Conservation (phyloP, 257 asterid genomes). For the Mitragyna speciosa region DNA sequence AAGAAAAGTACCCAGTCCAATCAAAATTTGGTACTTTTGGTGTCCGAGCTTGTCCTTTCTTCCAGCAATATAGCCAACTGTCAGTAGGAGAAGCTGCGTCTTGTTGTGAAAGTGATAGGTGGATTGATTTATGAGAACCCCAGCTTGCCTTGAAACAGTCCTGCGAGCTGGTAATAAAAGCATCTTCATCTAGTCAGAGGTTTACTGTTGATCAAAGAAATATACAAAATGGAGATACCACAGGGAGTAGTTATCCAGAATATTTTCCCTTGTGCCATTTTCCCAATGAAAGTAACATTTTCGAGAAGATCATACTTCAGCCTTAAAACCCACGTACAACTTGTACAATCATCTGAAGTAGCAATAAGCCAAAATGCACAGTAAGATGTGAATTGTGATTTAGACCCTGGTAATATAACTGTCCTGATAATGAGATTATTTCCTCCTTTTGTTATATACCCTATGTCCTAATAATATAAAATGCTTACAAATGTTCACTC, state of each 20-base stretch:
- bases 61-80: slow-evolving; percentile 88
- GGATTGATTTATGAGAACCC: slow-evolving; percentile 90
- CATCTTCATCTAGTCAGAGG: slow-evolving; percentile 15
- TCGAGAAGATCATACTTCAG: neutral
- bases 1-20: slow-evolving; percentile 76
- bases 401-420: too few relatives aligned
- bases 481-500: neutral
- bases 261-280: neutral
- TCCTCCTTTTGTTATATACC: neutral
- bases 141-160: slow-evolving; percentile 97
- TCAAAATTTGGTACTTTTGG: slow-evolving; percentile 77
- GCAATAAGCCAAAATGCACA: too few relatives aligned
- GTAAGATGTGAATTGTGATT: too few relatives aligned
- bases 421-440: too few relatives aligned
- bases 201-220: slow-evolving; percentile 6
- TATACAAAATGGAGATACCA: neutral
- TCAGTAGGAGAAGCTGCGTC: slow-evolving; percentile 44
- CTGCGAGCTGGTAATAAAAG: slow-evolving; percentile 58
- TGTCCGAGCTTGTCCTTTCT: slow-evolving; percentile 81
- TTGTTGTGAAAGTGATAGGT: slow-evolving; percentile 46
- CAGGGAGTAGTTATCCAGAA: neutral
- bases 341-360: neutral
- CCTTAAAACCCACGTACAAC: neutral
- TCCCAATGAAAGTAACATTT: neutral
- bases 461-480: neutral